These are phyloP conservation scores for Tardiomyces digboiensis DNA, from an alignment of 1,139 yeast genomes.

Conservation along the genomic window DNA sequence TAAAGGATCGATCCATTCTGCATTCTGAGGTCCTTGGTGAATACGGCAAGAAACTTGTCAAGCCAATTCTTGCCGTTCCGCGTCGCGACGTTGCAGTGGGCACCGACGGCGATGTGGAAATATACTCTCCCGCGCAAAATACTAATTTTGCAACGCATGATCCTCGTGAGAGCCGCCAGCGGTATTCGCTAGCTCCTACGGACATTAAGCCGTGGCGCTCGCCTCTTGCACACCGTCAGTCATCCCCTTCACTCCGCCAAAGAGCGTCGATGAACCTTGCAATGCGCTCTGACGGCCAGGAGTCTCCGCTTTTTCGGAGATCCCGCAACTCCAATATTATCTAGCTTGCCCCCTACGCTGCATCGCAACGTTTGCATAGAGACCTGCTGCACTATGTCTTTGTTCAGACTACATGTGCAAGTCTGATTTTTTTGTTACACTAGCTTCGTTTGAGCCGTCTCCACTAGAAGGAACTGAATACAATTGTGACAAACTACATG, in stretches of 20 bases:
- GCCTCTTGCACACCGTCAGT: neutral
- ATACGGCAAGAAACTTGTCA: conserved; percentile 54
- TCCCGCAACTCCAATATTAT: neutral
- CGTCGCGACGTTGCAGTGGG: conserved; percentile 59
- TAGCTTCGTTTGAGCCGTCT: no score
- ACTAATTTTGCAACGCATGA: conserved; percentile 38
- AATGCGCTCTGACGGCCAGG: neutral
- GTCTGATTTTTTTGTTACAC: no score
- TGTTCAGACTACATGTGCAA: no score
- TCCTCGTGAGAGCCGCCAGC: conserved; percentile 23
- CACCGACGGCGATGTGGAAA: conserved; percentile 31
- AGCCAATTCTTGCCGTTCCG: conserved; percentile 44
- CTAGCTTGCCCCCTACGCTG: no score
- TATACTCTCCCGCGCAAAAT: conserved; percentile 28
- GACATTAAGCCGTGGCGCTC: conserved; percentile 6
- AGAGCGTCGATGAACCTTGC: neutral
- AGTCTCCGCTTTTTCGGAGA: neutral
- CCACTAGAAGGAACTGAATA: no score
- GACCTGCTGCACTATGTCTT: no score
- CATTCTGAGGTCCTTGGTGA: conserved; percentile 56
- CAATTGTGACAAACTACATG: no score
- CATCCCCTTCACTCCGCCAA: neutral
- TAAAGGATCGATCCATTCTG: conserved; percentile 52
- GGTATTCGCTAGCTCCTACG: conserved; percentile 21
- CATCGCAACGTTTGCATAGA: no score